phyloP scores from a whole-genome alignment of 208 protist species.

The Trypanosoma congolense region DNA sequence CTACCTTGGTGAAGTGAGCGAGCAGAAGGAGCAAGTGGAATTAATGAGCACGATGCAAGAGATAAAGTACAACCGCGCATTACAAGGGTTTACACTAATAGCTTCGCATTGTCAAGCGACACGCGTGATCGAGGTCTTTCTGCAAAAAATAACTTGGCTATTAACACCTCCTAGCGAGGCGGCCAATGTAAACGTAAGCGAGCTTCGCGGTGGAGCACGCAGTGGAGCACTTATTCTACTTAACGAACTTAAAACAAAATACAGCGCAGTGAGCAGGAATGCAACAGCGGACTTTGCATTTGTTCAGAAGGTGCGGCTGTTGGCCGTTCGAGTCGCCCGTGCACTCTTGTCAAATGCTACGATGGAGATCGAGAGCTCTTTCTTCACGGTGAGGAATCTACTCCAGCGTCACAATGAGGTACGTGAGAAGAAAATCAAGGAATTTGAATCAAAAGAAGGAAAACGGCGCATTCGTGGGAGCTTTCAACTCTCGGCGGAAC shows the following conservation, averaged over 20 bases:
- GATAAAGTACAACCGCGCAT: slow-evolving; percentile 77
- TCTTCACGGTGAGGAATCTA: slow-evolving; percentile 51
- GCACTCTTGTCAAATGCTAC: slow-evolving; percentile 79
- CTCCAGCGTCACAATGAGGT: slow-evolving; percentile 70
- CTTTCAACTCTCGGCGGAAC: slow-evolving; percentile 59
- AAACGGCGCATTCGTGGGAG: slow-evolving; percentile 82
- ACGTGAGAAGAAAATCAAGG: slow-evolving; percentile 72
- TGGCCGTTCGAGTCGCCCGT: slow-evolving; percentile 78
- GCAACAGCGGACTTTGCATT: slow-evolving; percentile 72
- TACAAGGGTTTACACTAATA: slow-evolving; percentile 85
- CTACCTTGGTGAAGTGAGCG: slow-evolving; percentile 85
- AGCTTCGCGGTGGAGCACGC: slow-evolving; percentile 60
- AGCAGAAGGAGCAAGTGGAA: slow-evolving; percentile 89
- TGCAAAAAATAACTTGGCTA: slow-evolving; percentile 81
- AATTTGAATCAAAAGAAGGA: slow-evolving; percentile 86
- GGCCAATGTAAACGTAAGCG: slow-evolving; percentile 18
- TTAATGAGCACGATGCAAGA: slow-evolving; percentile 90
- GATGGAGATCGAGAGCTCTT: slow-evolving; percentile 67
- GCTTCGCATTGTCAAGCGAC: slow-evolving; percentile 66
- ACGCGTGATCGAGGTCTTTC: slow-evolving; percentile 66
- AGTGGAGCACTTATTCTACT: slow-evolving; percentile 51
- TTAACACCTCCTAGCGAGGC: slow-evolving; percentile 67
- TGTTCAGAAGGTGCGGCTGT: slow-evolving; percentile 80
- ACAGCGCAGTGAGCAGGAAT: slow-evolving; percentile 59
- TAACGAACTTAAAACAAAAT: slow-evolving; percentile 75